phyloP scores from a whole-genome alignment of 208 protist genomes.

The Phytomonas francai region DNA sequence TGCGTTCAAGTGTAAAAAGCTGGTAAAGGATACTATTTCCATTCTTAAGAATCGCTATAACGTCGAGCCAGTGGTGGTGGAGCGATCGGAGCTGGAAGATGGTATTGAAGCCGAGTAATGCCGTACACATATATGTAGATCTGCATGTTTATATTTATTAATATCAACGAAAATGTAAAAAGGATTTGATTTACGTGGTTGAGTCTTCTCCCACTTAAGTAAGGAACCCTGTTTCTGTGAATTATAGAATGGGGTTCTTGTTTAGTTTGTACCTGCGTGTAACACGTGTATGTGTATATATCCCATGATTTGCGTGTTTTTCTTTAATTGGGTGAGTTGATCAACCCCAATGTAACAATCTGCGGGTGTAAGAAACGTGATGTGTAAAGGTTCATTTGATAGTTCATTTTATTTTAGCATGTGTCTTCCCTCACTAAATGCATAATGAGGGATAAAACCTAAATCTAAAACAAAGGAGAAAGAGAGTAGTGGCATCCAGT shows the following conservation, averaged over 20 bases:
- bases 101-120: background rate
- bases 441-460: background rate
- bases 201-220: background rate
- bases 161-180: background rate
- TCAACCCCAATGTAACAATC: background rate
- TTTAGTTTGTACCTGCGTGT: background rate
- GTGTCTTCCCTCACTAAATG: background rate
- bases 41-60: slow-evolving; percentile 38
- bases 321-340: background rate
- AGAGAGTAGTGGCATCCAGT: background rate
- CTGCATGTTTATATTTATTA: background rate
- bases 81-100: slow-evolving; percentile 11
- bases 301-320: background rate
- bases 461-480: background rate
- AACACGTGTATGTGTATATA: background rate
- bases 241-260: background rate
- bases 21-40: slow-evolving; percentile 25
- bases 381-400: background rate
- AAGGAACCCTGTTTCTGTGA: background rate
- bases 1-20: slow-evolving; percentile 24
- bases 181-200: background rate
- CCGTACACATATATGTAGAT: background rate
- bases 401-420: background rate
- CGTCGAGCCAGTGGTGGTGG: slow-evolving; percentile 29
- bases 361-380: background rate